These are phyloP conservation scores for Lindgomyces ingoldianus DNA, from an alignment of 495 filamentous ascomycete genomes.

Conservation along the genomic window DNA sequence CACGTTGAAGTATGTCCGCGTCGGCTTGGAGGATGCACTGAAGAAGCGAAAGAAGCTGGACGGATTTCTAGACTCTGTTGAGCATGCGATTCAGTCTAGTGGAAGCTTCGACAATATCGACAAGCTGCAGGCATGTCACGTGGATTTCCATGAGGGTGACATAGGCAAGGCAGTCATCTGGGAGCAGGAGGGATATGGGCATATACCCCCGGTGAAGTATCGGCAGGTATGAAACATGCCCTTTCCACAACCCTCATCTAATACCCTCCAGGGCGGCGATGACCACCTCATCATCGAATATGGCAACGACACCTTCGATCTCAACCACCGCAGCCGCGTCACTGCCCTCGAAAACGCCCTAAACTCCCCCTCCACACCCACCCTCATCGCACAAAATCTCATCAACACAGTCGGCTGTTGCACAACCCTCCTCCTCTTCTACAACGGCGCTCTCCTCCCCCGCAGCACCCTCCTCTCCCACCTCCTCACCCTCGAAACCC, in stretches of 20 bases:
- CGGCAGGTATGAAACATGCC: slow-evolving; percentile 50
- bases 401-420: slow-evolving; percentile 54
- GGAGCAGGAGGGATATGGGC: slow-evolving; percentile 46
- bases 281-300: slow-evolving; percentile 58
- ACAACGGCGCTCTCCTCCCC: slow-evolving; percentile 49
- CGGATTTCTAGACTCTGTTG: slow-evolving; percentile 45
- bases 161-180: slow-evolving; percentile 47
- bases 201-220: slow-evolving; percentile 51
- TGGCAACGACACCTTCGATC: slow-evolving; percentile 52
- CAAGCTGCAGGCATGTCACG: slow-evolving; percentile 32
- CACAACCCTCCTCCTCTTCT: slow-evolving; percentile 52
- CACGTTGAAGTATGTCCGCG: slow-evolving; percentile 50
- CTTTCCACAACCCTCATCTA: slow-evolving; percentile 29
- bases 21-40: slow-evolving; percentile 53
- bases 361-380: slow-evolving; percentile 38
- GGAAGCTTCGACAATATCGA: slow-evolving; percentile 38
- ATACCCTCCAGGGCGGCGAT: slow-evolving; percentile 49
- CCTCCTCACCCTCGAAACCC: slow-evolving; percentile 40
- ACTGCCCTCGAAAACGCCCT: slow-evolving; percentile 52
- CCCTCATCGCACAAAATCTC: slow-evolving; percentile 46
- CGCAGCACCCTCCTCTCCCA: slow-evolving; percentile 41
- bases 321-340: slow-evolving; percentile 55
- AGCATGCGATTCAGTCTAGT: slow-evolving; percentile 25
- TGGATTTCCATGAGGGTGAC: slow-evolving; percentile 15
- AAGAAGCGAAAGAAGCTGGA: slow-evolving; percentile 42